These are phyloP conservation scores for maize (Zea mays) DNA, from an alignment of 176 grass and related monocot species.

Conservation along the genomic window Zm-B73-REFERENCE-NAM-5.0 NC_050103.1:173088001-173088500, in stretches of 20 bases:
- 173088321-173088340: neutral
- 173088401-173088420: constrained; percentile 40
- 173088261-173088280: constrained; percentile 53
- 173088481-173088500: neutral
- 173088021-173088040: constrained; percentile 47
- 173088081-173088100: constrained; percentile 53
- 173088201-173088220: too few relatives aligned
- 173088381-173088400: constrained; percentile 31
- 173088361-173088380: neutral
- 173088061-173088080: constrained; percentile 45
- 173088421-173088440: constrained; percentile 6
- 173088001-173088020: neutral
- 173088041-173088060: constrained; percentile 53
- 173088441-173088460: constrained; percentile 13
- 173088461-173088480: neutral
- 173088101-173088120: constrained; percentile 67
- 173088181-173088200: neutral
- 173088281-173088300: constrained; percentile 28
- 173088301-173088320: neutral
- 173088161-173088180: neutral
- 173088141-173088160: constrained; percentile 39
- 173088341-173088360: too few relatives aligned
- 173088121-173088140: constrained; percentile 61
- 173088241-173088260: neutral
- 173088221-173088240: constrained; percentile 2